Percentiles rank a stretch among this genome's conserved stretches.
These are phyloP conservation scores for Diaporthe ilicicola DNA, from an alignment of 2,329 filamentous ascomycete species.

Conservation along the genomic window DNA sequence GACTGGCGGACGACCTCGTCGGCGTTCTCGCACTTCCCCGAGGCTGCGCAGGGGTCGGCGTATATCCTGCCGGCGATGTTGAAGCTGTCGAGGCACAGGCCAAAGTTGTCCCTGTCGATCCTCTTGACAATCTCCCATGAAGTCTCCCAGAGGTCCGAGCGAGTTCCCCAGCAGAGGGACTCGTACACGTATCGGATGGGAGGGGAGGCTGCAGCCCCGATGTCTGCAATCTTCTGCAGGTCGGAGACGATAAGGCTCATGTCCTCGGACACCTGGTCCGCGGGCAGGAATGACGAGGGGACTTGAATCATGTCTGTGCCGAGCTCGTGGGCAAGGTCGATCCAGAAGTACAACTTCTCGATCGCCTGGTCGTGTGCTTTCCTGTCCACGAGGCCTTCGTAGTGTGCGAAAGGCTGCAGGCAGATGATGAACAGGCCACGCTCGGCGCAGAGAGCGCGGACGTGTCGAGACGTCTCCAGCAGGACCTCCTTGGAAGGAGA, in stretches of 20 bases:
- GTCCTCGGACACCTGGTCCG: constrained; percentile 53
- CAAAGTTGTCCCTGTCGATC: constrained; percentile 77
- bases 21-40: constrained; percentile 62
- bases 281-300: constrained; percentile 73
- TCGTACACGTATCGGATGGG: constrained; percentile 77
- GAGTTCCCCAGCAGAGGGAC: constrained; percentile 75
- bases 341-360: constrained; percentile 74
- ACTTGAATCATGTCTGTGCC: constrained; percentile 78
- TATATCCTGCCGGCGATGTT: constrained; percentile 78
- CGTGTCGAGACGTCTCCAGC: constrained; percentile 64
- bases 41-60: constrained; percentile 68
- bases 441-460: constrained; percentile 63
- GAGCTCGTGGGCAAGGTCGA: constrained; percentile 69
- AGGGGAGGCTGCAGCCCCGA: constrained; percentile 65
- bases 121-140: constrained; percentile 73
- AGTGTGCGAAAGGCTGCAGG: constrained; percentile 81
- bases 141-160: constrained; percentile 75
- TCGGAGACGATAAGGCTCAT: constrained; percentile 67
- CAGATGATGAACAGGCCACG: constrained; percentile 66
- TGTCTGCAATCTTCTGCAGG: constrained; percentile 70
- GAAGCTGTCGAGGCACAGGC: constrained; percentile 80
- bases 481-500: constrained; percentile 37
- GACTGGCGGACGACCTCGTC: constrained; percentile 63
- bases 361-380: constrained; percentile 64
- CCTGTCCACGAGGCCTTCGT: constrained; percentile 76